These are phyloP conservation scores for Trichoderma pleuroti DNA, from an alignment of 2,329 filamentous ascomycete species.

Conservation along the genomic window DNA sequence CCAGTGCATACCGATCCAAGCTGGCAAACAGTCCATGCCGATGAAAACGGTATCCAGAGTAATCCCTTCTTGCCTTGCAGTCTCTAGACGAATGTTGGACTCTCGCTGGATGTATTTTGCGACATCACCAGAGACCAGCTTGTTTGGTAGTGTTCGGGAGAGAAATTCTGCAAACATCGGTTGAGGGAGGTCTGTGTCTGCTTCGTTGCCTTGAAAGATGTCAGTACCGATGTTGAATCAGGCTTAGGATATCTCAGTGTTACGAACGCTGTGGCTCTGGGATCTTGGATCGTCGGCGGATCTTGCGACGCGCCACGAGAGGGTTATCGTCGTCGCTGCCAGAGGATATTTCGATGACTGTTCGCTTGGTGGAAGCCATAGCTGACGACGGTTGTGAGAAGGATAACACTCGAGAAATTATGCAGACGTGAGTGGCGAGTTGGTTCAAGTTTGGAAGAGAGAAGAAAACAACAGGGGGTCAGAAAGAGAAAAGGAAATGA, in stretches of 20 bases:
- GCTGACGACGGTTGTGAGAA: neutral
- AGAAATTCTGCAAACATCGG: slow-evolving; percentile 20
- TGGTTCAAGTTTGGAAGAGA: neutral
- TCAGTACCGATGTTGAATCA: neutral
- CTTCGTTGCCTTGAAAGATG: neutral
- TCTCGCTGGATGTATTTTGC: slow-evolving; percentile 23
- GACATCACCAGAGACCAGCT: slow-evolving; percentile 25
- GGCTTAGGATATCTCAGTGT: neutral
- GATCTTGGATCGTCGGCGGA: neutral
- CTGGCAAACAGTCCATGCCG: slow-evolving; percentile 30
- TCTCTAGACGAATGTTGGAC: slow-evolving; percentile 25
- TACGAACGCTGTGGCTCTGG: neutral
- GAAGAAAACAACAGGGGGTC: neutral
- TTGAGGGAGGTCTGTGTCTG: neutral
- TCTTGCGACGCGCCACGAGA: neutral
- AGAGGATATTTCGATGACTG: slow-evolving; percentile 9
- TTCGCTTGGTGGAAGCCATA: slow-evolving; percentile 1
- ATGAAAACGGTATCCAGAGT: slow-evolving; percentile 25
- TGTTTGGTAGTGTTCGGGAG: slow-evolving; percentile 21
- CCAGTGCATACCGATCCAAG: slow-evolving; percentile 28
- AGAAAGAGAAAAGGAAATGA: too few relatives aligned
- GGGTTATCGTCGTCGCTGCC: slow-evolving; percentile 7
- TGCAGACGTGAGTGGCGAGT: neutral
- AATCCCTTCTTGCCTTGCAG: slow-evolving; percentile 23
- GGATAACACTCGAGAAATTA: neutral